A percentile compares a stretch with the other conserved stretches of the same genome.
phyloP scores from a whole-genome alignment of 2,329 filamentous ascomycete genomes.

The Ceratocystis papillata region DNA sequence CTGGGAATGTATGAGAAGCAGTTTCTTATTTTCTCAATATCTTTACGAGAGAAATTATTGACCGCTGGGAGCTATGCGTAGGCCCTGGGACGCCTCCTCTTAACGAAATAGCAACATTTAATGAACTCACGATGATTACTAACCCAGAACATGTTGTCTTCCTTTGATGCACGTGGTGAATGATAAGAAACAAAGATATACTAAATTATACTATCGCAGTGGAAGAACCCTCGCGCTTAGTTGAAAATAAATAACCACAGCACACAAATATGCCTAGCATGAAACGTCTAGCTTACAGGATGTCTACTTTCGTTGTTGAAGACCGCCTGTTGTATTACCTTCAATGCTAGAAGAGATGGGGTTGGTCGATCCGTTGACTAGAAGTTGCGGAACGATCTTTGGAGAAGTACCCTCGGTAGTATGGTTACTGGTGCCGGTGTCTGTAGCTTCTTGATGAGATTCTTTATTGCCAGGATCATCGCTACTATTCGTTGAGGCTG shows the following conservation, averaged over 20 bases:
- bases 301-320: constrained; percentile 20
- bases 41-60: not conserved
- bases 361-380: not conserved
- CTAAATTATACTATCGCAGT: too few species aligned
- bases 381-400: constrained; percentile 10
- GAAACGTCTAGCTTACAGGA: not conserved
- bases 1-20: too few species aligned
- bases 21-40: not conserved
- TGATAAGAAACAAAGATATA: not conserved
- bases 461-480: not conserved
- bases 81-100: too few species aligned
- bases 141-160: not conserved
- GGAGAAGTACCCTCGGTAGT: not conserved
- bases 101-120: not conserved
- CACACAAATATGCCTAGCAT: not conserved
- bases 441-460: not conserved
- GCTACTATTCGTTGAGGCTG: not conserved
- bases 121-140: constrained; percentile 10
- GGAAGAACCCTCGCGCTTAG: too few species aligned
- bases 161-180: not conserved
- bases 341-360: constrained; percentile 18
- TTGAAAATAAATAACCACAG: not conserved
- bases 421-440: not conserved
- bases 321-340: not conserved
- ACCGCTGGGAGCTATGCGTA: not conserved